Conservation (phyloP, 202 grass and related monocot genomes). For the Zizania palustris region DNA sequence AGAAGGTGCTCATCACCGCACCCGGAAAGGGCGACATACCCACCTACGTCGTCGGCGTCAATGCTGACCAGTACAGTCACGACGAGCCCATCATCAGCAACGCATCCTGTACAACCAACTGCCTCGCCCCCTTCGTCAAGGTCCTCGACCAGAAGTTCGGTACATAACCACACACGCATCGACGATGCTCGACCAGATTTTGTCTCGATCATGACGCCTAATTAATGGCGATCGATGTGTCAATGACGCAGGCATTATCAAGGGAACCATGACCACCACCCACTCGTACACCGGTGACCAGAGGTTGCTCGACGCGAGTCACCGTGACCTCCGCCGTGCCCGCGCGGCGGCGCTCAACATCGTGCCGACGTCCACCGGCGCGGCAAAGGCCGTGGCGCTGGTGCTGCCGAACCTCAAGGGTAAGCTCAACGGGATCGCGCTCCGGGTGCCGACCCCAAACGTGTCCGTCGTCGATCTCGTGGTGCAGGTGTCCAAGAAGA, state of each 20-base stretch:
- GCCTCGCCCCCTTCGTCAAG: slow-evolving; percentile 97
- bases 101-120: slow-evolving; percentile 97
- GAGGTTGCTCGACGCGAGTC: slow-evolving; percentile 86
- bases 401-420: slow-evolving; percentile 96
- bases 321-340: slow-evolving; percentile 89
- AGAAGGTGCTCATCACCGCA: slow-evolving; percentile 95
- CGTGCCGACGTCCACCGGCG: slow-evolving; percentile 88
- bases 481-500: slow-evolving; percentile 91
- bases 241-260: slow-evolving; percentile 76
- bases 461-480: slow-evolving; percentile 96
- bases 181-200: not conserved
- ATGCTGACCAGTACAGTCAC: slow-evolving; percentile 64
- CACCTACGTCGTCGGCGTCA: slow-evolving; percentile 89
- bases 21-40: slow-evolving; percentile 90
- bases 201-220: not conserved
- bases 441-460: slow-evolving; percentile 92
- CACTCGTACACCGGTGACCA: slow-evolving; percentile 99
- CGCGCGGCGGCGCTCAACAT: slow-evolving; percentile 96
- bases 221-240: not conserved
- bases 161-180: slow-evolving; percentile 31
- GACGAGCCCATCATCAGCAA: slow-evolving; percentile 93
- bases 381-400: slow-evolving; percentile 90
- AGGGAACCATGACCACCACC: slow-evolving; percentile 99
- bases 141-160: slow-evolving; percentile 92
- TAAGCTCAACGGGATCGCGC: slow-evolving; percentile 97